A percentile compares a stretch with the other conserved stretches of the same genome.
Evolutionary conservation across 148 eudicot species (phyloP).

Genomic region (Persicaria maculosa): DNA sequence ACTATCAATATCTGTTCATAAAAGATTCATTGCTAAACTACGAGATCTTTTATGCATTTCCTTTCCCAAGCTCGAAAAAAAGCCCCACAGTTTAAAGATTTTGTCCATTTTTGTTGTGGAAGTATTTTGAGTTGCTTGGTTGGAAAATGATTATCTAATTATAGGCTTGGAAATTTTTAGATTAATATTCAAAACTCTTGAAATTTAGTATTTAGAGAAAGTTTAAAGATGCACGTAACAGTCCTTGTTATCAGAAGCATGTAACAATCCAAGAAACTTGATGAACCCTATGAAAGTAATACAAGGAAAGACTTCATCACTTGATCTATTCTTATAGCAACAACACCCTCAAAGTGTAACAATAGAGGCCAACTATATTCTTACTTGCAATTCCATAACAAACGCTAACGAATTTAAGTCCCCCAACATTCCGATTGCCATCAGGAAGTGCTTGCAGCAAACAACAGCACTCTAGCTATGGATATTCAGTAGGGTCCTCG

Average conservation of each 20-base stretch:
- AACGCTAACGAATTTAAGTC: slow-evolving; percentile 51
- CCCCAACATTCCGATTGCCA: slow-evolving; percentile 60
- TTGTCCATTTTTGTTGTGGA: no score
- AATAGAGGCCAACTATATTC: slow-evolving; percentile 10
- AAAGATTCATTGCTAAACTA: no score
- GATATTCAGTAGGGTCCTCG: slow-evolving; percentile 62
- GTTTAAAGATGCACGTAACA: no score
- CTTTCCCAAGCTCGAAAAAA: no score
- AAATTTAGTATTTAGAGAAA: no score
- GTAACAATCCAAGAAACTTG: slow-evolving; percentile 70
- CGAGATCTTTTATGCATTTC: no score
- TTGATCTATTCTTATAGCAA: not conserved
- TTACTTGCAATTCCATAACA: slow-evolving; percentile 88
- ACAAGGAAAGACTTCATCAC: not conserved
- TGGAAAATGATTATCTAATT: no score
- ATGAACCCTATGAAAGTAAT: slow-evolving; percentile 48
- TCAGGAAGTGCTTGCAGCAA: slow-evolving; percentile 44
- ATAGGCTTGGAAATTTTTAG: no score
- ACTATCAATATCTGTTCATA: no score
- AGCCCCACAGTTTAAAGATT: no score
- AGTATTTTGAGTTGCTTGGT: no score
- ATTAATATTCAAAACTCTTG: no score
- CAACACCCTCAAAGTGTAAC: not conserved
- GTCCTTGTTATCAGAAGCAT: slow-evolving; percentile 74
- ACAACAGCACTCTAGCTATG: slow-evolving; percentile 38